Percentiles rank a stretch among this genome's conserved stretches.
Evolutionary conservation across 345 rosid genomes (phyloP).

Genomic region (Salix udensis): DNA sequence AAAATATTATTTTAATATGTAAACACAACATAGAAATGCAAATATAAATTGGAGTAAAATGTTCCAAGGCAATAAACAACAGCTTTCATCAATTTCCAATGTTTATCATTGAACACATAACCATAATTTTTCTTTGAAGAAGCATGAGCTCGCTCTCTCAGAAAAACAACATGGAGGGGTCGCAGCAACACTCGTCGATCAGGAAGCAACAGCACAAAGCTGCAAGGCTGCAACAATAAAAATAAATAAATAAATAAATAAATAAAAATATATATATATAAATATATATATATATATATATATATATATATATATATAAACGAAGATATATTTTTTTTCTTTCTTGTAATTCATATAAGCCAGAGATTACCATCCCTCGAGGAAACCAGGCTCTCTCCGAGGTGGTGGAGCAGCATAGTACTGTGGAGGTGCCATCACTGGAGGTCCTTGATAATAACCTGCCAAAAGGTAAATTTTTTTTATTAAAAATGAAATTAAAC

Average conservation of each 20-base stretch:
- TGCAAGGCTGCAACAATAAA: constrained; percentile 44
- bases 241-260: too few relatives aligned
- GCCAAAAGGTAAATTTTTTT: not conserved
- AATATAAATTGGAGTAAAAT: too few relatives aligned
- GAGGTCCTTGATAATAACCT: constrained; percentile 55
- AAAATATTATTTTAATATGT: too few relatives aligned
- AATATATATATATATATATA: too few relatives aligned
- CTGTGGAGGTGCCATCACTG: constrained; percentile 45
- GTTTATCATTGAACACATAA: not conserved
- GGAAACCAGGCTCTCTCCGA: constrained; percentile 32
- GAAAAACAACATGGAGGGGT: constrained; percentile 48
- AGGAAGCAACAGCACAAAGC: constrained; percentile 70
- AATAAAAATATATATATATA: too few relatives aligned
- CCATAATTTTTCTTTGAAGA: not conserved
- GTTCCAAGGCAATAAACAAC: too few relatives aligned
- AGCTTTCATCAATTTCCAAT: too few relatives aligned
- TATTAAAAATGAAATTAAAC: not conserved
- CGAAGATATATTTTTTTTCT: not conserved
- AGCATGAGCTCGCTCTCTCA: not conserved
- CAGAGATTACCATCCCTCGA: constrained; percentile 40
- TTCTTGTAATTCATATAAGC: too few relatives aligned
- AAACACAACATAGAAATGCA: too few relatives aligned
- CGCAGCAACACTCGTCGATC: constrained; percentile 74
- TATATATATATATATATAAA: not conserved
- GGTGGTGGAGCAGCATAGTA: constrained; percentile 36